Evolutionary conservation across 805 yeast species (phyloP).

Genomic region (Teunomyces funiuensis): DNA sequence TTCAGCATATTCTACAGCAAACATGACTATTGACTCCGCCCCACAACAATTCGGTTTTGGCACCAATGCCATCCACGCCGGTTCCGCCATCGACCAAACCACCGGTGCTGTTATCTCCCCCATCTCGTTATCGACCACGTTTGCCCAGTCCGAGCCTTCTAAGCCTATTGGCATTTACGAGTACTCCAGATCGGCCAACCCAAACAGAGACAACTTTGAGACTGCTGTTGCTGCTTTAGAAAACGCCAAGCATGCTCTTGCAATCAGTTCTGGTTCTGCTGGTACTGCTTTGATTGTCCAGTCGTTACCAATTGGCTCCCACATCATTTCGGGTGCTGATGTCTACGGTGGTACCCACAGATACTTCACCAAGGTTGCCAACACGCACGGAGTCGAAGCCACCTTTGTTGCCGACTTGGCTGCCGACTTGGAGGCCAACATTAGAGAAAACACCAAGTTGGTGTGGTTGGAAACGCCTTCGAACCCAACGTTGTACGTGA

Average conservation of each 20-base stretch:
- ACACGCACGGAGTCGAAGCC: conserved; percentile 71
- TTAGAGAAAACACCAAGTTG: conserved; percentile 63
- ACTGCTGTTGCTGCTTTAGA: conserved; percentile 77
- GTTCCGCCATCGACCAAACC: conserved; percentile 63
- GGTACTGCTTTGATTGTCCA: conserved; percentile 77
- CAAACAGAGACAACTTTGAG: conserved; percentile 82
- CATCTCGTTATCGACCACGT: conserved; percentile 80
- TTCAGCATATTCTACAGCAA: not conserved
- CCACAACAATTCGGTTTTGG: conserved; percentile 53
- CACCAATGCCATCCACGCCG: conserved; percentile 83
- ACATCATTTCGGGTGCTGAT: conserved; percentile 77
- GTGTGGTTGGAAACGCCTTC: conserved; percentile 92
- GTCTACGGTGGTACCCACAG: conserved; percentile 93
- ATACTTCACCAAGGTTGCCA: conserved; percentile 83
- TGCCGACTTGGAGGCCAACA: conserved; percentile 53
- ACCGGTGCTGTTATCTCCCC: conserved; percentile 90
- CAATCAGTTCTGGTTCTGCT: conserved; percentile 85
- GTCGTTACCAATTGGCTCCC: conserved; percentile 67
- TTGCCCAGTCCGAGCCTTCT: conserved; percentile 77
- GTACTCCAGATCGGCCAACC: conserved; percentile 83
- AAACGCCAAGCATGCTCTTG: conserved; percentile 71
- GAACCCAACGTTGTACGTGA: conserved; percentile 79
- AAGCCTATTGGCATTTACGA: conserved; percentile 77
- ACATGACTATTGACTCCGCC: conserved; percentile 41
- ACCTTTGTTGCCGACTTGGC: conserved; percentile 66